Evolutionary conservation across 768 basidiomycete genomes (phyloP), one percentile per base, ranked within the genome.

Genomic region (Clavaria fumosa): DNA sequence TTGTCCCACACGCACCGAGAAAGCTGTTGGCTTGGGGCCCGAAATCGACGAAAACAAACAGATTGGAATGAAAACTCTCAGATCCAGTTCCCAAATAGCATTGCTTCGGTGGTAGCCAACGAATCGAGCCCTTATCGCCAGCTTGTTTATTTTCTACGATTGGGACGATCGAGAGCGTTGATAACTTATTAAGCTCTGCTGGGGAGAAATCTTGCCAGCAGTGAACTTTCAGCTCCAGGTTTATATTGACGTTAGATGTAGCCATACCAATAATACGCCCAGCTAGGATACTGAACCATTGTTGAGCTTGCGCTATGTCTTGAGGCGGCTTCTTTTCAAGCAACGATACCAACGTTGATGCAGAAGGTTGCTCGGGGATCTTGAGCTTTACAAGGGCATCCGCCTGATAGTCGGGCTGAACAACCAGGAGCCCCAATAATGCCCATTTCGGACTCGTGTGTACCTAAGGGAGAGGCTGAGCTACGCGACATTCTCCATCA

Each of bases 1-100:
- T 80, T 11, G 90, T 84, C 7, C 95, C 93, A 47, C 86, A 86
- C 3, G 82, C 78, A 37, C 67, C 70, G 31, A 99, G 62, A 58
- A 99, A 96, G 3, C 69, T 63, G 46, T 90, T 93, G 18, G 81
- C 93, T 4, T 65, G 60, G 1, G 66, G 51, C 2, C 90, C 91
- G 51, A 93, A 95, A 53, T 93, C 78, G 35, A 97, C 74, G 47
- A 90, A 95, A 23, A 72, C 67, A 50, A 96, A 95, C 1, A 93
- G 58, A 45, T 79, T 78, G 3, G 79, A 78, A 50, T 84, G 80
- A 27, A 88, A 73, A 23, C 68, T 64, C 18, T 69, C 67, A 12
- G 61, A 54, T 35, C 64, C 59, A 20, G 64, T 60, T 3, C 67
- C 70, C 40, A 89, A 67, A 50, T 78, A 85, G 45, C 84, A 88